Evolutionary conservation across 2,329 filamentous ascomycete genomes (phyloP).

Genomic region (Parasarocladium wereldwijsianum): DNA sequence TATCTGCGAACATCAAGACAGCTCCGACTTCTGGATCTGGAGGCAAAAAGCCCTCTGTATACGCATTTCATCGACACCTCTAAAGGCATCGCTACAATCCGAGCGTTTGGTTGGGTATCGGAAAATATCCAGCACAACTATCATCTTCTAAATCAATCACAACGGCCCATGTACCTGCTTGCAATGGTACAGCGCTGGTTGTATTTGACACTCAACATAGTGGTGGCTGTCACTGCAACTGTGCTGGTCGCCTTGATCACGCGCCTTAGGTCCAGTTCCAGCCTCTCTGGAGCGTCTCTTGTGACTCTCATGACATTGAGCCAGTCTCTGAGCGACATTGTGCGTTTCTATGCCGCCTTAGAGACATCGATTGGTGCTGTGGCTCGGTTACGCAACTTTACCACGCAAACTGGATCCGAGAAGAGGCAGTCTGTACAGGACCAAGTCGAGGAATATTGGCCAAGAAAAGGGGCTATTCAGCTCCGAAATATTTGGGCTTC

Average conservation of each 20-base stretch:
- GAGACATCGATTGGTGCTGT: conserved; percentile 15
- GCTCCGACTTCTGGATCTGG: conserved; percentile 44
- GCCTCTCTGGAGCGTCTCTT: conserved; percentile 12
- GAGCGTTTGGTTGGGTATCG: conserved; percentile 31
- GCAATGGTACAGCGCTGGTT: conserved; percentile 14
- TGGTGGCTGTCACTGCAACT: conserved; percentile 10
- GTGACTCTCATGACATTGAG: conserved; percentile 16
- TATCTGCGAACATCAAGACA: conserved; percentile 48
- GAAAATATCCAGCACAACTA: conserved; percentile 12
- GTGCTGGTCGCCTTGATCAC: conserved; percentile 9
- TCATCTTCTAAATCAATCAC: conserved; percentile 23
- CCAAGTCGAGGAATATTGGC: conserved; percentile 65
- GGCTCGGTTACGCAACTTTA: conserved; percentile 11
- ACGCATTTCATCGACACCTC: conserved; percentile 33
- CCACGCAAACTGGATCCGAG: conserved; percentile 6
- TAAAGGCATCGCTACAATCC: conserved; percentile 29
- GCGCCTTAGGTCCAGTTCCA: conserved; percentile 7
- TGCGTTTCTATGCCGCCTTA: conserved; percentile 16
- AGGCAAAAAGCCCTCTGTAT: conserved; percentile 44
- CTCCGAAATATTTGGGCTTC: conserved; percentile 48
- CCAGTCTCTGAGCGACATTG: conserved; percentile 13
- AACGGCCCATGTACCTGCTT: conserved; percentile 30
- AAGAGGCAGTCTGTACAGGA: conserved; percentile 6
- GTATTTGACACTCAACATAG: conserved; percentile 11
- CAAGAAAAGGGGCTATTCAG: conserved; percentile 64